These are phyloP conservation scores for Exophiala bonariae DNA, from an alignment of 2,329 filamentous ascomycete genomes.

Conservation along the genomic window DNA sequence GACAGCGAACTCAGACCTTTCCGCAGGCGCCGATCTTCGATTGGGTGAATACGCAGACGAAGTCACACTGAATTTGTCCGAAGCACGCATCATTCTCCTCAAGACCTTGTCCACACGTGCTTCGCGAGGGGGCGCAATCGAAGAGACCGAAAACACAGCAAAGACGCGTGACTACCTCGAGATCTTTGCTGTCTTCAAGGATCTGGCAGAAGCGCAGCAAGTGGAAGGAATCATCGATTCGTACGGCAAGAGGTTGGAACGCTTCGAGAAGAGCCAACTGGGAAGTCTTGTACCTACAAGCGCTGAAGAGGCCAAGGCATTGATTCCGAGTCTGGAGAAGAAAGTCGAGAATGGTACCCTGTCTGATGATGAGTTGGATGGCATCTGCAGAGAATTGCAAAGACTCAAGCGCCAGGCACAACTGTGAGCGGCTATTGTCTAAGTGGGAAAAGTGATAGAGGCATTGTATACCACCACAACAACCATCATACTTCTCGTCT, in stretches of 20 bases:
- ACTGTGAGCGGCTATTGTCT: slow-evolving; percentile 10
- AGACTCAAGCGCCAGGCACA: slow-evolving; percentile 58
- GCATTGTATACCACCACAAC: not conserved
- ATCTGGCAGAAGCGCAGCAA: slow-evolving; percentile 91
- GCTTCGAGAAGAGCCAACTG: slow-evolving; percentile 80
- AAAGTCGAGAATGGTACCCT: slow-evolving; percentile 65
- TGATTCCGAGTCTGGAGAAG: slow-evolving; percentile 83
- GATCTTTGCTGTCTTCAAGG: slow-evolving; percentile 92
- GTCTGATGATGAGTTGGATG: slow-evolving; percentile 77
- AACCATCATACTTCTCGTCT: too few species aligned
- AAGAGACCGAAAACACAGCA: slow-evolving; percentile 60
- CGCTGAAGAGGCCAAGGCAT: slow-evolving; percentile 91
- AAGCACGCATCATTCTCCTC: slow-evolving; percentile 88
- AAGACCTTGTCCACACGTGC: slow-evolving; percentile 71
- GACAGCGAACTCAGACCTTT: slow-evolving; percentile 72
- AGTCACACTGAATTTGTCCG: slow-evolving; percentile 86
- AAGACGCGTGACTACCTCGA: slow-evolving; percentile 93
- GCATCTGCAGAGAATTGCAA: slow-evolving; percentile 84
- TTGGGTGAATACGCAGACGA: slow-evolving; percentile 93
- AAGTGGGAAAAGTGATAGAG: not conserved
- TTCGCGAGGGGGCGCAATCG: slow-evolving; percentile 40
- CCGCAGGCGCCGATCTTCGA: slow-evolving; percentile 76
- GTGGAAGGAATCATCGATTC: slow-evolving; percentile 82
- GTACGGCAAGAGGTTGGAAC: slow-evolving; percentile 72
- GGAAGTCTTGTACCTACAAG: slow-evolving; percentile 89